These are phyloP conservation scores for Hypoxylon crocopeplum DNA, from an alignment of 495 filamentous ascomycete genomes.

Conservation along the genomic window DNA sequence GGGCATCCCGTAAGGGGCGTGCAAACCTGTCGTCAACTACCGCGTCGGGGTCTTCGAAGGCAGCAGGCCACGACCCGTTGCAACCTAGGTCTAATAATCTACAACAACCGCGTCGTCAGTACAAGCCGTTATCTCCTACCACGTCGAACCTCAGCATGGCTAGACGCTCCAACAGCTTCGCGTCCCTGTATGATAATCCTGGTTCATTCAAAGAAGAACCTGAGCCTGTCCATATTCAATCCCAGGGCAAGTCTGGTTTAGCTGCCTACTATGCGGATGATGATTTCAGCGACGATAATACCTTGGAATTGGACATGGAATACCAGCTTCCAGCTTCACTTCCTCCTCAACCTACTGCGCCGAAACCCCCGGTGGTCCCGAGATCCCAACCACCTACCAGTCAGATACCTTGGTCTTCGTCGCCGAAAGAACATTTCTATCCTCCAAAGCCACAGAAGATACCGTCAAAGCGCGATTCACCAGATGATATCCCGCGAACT, in stretches of 20 bases:
- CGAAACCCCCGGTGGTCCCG: conserved; percentile 29
- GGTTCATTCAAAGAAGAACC: conserved; percentile 53
- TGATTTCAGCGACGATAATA: conserved; percentile 74
- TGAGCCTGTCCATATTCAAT: conserved; percentile 23
- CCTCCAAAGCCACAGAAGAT: conserved; percentile 25
- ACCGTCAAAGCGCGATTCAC: conserved; percentile 44
- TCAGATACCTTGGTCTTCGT: conserved; percentile 41
- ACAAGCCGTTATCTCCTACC: conserved; percentile 12
- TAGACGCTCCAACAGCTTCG: conserved; percentile 39
- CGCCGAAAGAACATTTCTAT: conserved; percentile 34
- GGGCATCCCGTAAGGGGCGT: conserved; percentile 39
- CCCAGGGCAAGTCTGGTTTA: conserved; percentile 12
- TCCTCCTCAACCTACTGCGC: conserved; percentile 42
- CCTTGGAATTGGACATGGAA: conserved; percentile 70
- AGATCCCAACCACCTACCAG: conserved; percentile 46
- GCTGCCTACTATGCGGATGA: conserved; percentile 63
- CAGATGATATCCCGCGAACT: conserved; percentile 30
- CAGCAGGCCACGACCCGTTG: conserved; percentile 22
- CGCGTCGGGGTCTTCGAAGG: conserved; percentile 29
- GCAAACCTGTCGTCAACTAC: conserved; percentile 30
- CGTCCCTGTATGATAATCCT: conserved; percentile 48
- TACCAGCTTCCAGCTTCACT: conserved; percentile 57
- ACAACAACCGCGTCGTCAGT: conserved; percentile 19
- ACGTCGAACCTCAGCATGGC: conserved; percentile 2
- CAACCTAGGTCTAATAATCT: conserved; percentile 27